Evolutionary conservation across 1,139 yeast species (phyloP), one percentile per base, ranked within the genome.

Genomic region (Yamadazyma dushanensis): DNA sequence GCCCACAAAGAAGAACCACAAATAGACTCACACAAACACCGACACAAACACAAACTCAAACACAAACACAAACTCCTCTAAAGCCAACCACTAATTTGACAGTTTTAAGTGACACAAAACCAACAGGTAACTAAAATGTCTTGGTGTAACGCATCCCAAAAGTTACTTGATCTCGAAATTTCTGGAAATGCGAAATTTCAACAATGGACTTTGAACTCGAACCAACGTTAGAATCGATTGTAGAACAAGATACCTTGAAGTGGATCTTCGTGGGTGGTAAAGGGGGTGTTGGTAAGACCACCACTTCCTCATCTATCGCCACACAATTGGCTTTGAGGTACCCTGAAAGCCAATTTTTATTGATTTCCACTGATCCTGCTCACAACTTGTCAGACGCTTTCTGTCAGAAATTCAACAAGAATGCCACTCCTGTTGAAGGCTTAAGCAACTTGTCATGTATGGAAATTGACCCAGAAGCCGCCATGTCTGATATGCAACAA

Each of bases 181-280:
- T 34, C 37, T 34, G 29, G 37, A 34, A 34, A 27, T 34, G 30
- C 35, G 35, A 25, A 15, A 4, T n/a, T 22, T 22, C 19, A 26
- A n/a, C 20, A 32, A 70, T 70, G 76, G 76, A 70, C 41, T 66
- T 70, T 37, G 75, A 69, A 44, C 57, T 70, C 39, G 90, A 83
- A 50, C 88, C 90, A 43, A 80, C 83, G 23, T 72, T 84, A 48
- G 78, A 78, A 49, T 78, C 85, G 17, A 64, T 84, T 36, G 67
- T 84, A 35, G 55, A 70, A 21, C 88, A 83, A 47, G 84, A 76
- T 22, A 66, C 92, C 13, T 76, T 92, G 54, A 86, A 86, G 56
- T 92, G 98, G 98, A 85, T 92, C 47, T 92, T 92, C 56, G 97
- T 90, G 28, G 98, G 98, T 44, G 98, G 98, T 52, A 92, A 92